Evolutionary conservation across 257 asterid genomes (phyloP), one percentile per base, ranked within the genome.

Genomic region (Przewalskia tangutica): DNA sequence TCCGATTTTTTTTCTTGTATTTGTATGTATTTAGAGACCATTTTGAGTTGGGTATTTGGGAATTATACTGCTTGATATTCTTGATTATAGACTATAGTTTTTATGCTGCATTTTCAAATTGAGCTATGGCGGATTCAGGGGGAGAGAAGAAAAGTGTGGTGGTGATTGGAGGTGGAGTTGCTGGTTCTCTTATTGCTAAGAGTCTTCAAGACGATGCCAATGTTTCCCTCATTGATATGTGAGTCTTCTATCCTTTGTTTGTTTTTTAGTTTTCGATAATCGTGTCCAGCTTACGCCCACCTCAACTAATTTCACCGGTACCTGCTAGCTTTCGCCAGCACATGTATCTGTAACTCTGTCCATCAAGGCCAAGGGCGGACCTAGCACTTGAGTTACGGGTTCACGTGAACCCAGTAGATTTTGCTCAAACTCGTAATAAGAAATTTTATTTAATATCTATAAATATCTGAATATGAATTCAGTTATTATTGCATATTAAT

Each of bases 131-230:
- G 53, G 73, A 75, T 59, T 40, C 48, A 0, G 73, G 0, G 16
- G 75, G 51, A 60, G 81, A 71, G 64, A 82, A 59, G 84, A 73
- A 71, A 50, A 71, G 20, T 40, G 76, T 82, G 13, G 84, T 82
- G 63, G 81, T 82, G 50, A 48, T 82, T 73, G 84, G 84, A 42
- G 84, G 84, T 70, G 84, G 84, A 13, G 84, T 82, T 23, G 84
- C 84, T 17, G 84, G 84, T 7, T 82, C 84, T 48, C 80, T 82
- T 50, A 23, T 82, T 73, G 84, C 84, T 18, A 55, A 51, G 44
- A 70, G 75, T 38, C 84, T 82, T 71, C 81, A 82, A 48, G 75
- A 71, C 34, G 51, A 38, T 34, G 81, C 84, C 17, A 62, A 82
- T 75, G 84, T 82, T 14, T 60, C 64, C 53, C 84, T 82, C 62